Base-by-base conservation (phyloP, 768 basidiomycete species). In the Leucocoprinus sp. region DNA sequence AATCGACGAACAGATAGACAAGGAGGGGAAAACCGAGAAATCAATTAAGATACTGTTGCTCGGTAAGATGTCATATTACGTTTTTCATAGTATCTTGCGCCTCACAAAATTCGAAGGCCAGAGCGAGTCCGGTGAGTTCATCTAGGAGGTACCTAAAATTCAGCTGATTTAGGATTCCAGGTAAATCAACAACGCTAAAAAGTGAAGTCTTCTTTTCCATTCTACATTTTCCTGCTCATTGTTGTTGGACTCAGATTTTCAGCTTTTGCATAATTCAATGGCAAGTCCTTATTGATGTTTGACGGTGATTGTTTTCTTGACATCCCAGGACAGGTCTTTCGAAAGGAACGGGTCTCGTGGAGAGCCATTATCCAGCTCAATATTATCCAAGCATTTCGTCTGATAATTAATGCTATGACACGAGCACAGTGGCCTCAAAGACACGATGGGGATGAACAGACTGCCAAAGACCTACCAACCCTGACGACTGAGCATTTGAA, bases 61-160 rank as follows among this genome's bases (percentile, higher is more conserved):
- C 18, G 81, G 81, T 82, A 52, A 54, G 74, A 45, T 31, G n/a
- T n/a, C n/a, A 11, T 11, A 5, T 11, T 5, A 5, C 26, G 11
- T 27, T 27, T 27, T 5, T 11, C 11, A 11, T 11, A 27, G 26
- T 27, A 5, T 27, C 11, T n/a, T 31, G 4, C 4, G n/a, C n/a
- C 31, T 31, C 31, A 31, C 31, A 7, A 4, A 12, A 5, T n/a
- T n/a, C 6, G 31, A 4, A 81, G 86, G 86, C 18, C 86, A 88
- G 65, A 84, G 82, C 57, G 85, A 89, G 70, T 86, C 82, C 46
- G 84, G 84, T 86, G 63, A 43, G 74, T 57, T 24, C 1, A 44
- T 11, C 23, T 14, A 42, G 33, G 19, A 45, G 27, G 5, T 28
- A 11, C 7, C 3, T 23, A 19, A n/a, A 5, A 19, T 2, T n/a